phyloP scores from a whole-genome alignment of 2,329 filamentous ascomycete genomes.

The Penicillium sp. region DNA sequence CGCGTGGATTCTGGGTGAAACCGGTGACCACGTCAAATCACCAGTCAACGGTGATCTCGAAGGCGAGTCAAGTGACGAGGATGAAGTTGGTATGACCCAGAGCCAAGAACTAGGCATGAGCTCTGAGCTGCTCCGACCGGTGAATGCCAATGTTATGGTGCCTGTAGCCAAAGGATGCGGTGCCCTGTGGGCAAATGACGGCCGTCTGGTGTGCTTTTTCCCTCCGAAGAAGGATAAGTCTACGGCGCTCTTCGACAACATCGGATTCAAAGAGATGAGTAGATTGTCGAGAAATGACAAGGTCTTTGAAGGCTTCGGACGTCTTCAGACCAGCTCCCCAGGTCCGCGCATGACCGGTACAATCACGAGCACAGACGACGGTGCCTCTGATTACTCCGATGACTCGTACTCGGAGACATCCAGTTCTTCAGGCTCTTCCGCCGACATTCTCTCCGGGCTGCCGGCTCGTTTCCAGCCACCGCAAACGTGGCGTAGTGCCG shows the following conservation, averaged over 20 bases:
- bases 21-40: constrained; percentile 50
- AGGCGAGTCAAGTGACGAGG: constrained; percentile 79
- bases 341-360: constrained; percentile 42
- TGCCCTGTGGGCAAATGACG: constrained; percentile 57
- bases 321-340: constrained; percentile 54
- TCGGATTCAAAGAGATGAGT: constrained; percentile 50
- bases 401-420: constrained; percentile 62
- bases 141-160: constrained; percentile 63
- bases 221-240: constrained; percentile 53
- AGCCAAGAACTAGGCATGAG: constrained; percentile 48
- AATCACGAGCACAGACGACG: constrained; percentile 44
- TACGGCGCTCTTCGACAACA: constrained; percentile 49
- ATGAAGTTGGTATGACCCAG: constrained; percentile 55
- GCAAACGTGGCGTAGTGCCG: constrained; percentile 51
- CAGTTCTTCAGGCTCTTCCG: constrained; percentile 45
- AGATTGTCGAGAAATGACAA: constrained; percentile 49
- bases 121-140: constrained; percentile 52
- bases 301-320: constrained; percentile 64
- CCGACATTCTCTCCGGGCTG: constrained; percentile 43
- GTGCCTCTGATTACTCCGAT: constrained; percentile 48
- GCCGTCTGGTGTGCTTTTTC: constrained; percentile 59
- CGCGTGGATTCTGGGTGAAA: constrained; percentile 54
- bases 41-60: constrained; percentile 42
- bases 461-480: constrained; percentile 51
- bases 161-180: constrained; percentile 60